phyloP scores from a whole-genome alignment of 148 eudicot genomes.

The Suaeda aralocaspica region DNA sequence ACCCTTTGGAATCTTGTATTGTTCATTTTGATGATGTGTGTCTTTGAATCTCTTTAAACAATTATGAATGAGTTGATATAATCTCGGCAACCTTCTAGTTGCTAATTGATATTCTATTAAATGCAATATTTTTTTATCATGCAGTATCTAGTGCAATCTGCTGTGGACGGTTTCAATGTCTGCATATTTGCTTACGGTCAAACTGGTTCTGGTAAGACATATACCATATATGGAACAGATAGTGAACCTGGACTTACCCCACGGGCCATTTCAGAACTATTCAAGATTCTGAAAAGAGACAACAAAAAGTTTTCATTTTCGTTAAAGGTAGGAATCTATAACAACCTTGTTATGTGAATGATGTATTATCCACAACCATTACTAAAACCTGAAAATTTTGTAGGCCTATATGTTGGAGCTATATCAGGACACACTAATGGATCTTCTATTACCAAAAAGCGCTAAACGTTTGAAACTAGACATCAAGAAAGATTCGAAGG shows the following conservation, averaged over 20 bases:
- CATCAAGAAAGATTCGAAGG: constrained; percentile 93
- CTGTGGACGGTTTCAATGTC: constrained; percentile 92
- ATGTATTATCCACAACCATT: background rate
- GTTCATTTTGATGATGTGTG: background rate
- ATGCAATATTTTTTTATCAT: background rate
- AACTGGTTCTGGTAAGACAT: constrained; percentile 99
- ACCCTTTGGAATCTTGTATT: background rate
- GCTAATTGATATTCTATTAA: background rate
- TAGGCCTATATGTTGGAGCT: constrained; percentile 94
- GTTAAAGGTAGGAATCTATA: constrained; percentile 57
- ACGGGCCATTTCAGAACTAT: constrained; percentile 79
- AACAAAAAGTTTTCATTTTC: constrained; percentile 72
- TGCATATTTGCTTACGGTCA: constrained; percentile 99
- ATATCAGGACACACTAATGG: constrained; percentile 88
- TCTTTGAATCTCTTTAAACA: background rate
- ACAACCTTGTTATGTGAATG: constrained; percentile 1
- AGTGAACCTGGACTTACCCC: constrained; percentile 91
- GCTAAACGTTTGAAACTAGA: constrained; percentile 71
- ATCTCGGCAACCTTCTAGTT: background rate
- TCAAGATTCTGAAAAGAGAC: constrained; percentile 75
- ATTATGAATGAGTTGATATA: background rate
- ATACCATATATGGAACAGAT: constrained; percentile 82
- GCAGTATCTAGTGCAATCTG: constrained; percentile 98
- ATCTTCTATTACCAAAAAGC: constrained; percentile 76
- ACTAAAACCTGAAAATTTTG: constrained; percentile 11